Evolutionary conservation across 108 stramenopile genomes (phyloP).

Genomic region (Stephanodiscus triporus): DNA sequence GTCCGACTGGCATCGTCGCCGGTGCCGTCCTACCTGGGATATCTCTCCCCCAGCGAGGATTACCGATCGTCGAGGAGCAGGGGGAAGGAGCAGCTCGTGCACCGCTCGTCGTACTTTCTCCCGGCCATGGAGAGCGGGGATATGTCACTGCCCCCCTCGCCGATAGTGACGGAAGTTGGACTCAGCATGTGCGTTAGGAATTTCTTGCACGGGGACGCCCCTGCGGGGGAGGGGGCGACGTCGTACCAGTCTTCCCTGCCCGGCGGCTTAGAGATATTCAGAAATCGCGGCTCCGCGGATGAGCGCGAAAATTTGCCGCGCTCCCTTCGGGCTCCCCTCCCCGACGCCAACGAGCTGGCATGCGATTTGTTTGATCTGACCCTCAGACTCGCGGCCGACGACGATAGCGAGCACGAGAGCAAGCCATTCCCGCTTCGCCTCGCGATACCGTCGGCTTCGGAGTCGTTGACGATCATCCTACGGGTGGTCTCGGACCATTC

Average conservation of each 20-base stretch:
- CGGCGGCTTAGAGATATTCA: slow-evolving; percentile 13
- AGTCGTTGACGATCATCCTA: slow-evolving; percentile 38
- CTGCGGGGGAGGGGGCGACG: neutral
- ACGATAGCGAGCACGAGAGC: slow-evolving; percentile 33
- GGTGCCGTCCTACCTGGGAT: slow-evolving; percentile 43
- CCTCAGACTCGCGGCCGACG: slow-evolving; percentile 38
- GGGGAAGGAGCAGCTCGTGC: neutral
- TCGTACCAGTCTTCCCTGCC: neutral
- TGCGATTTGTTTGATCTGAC: slow-evolving; percentile 46
- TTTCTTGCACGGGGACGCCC: slow-evolving; percentile 20
- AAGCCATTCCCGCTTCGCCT: slow-evolving; percentile 35
- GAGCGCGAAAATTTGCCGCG: slow-evolving; percentile 10
- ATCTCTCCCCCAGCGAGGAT: slow-evolving; percentile 24
- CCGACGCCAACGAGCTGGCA: slow-evolving; percentile 37
- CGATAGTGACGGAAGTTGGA: slow-evolving; percentile 44
- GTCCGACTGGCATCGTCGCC: slow-evolving; percentile 19
- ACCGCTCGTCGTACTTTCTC: slow-evolving; percentile 35
- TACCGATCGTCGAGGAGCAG: neutral
- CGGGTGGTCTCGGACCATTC: slow-evolving; percentile 37
- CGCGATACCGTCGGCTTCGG: slow-evolving; percentile 31
- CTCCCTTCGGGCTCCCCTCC: slow-evolving; percentile 32
- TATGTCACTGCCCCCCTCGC: slow-evolving; percentile 27
- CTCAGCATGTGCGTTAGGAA: slow-evolving; percentile 37
- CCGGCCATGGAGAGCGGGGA: slow-evolving; percentile 18
- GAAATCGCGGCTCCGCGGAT: slow-evolving; percentile 7